A percentile compares a stretch with the other conserved stretches of the same genome.
Evolutionary conservation across 2,329 filamentous ascomycete genomes (phyloP).

Genomic region (Pseudogymnoascus destructans): DNA sequence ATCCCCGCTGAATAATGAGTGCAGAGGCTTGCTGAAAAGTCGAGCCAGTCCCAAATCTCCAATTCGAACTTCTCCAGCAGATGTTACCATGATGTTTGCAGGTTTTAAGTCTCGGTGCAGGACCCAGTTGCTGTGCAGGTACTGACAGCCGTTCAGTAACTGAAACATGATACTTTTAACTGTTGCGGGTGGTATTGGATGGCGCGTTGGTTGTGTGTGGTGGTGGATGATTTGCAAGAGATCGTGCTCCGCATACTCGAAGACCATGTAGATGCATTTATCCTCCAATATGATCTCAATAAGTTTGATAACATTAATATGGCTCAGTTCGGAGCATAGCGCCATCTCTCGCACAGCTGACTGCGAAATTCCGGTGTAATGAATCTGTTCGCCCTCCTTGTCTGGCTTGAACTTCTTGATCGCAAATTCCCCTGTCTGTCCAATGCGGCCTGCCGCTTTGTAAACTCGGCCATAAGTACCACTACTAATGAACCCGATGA

Average conservation of each 20-base stretch:
- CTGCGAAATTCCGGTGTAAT: constrained; percentile 96
- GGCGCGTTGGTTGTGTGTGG: constrained; percentile 73
- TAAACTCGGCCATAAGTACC: constrained; percentile 97
- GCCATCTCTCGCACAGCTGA: constrained; percentile 97
- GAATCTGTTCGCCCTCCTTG: constrained; percentile 87
- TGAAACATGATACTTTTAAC: constrained; percentile 95
- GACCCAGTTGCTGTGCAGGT: constrained; percentile 93
- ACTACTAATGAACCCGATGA: constrained; percentile 95
- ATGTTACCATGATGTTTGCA: constrained; percentile 97
- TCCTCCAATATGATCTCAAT: constrained; percentile 95
- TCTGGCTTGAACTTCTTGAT: constrained; percentile 84
- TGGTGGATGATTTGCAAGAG: constrained; percentile 96
- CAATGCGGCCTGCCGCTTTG: constrained; percentile 72
- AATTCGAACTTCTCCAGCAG: constrained; percentile 78
- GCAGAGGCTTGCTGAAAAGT: constrained; percentile 85
- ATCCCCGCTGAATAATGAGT: constrained; percentile 83
- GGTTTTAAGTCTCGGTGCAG: constrained; percentile 94
- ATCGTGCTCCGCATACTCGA: constrained; percentile 97
- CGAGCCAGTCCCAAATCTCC: constrained; percentile 87
- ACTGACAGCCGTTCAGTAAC: constrained; percentile 85
- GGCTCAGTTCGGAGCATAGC: constrained; percentile 79
- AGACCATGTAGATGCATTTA: constrained; percentile 99
- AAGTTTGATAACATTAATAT: constrained; percentile 79
- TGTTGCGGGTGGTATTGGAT: constrained; percentile 75
- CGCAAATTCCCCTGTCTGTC: constrained; percentile 70